Percentiles rank a stretch among this genome's conserved stretches.
Evolutionary conservation across 306 rosid species (phyloP).

Genomic region (Rosa persica): DNA sequence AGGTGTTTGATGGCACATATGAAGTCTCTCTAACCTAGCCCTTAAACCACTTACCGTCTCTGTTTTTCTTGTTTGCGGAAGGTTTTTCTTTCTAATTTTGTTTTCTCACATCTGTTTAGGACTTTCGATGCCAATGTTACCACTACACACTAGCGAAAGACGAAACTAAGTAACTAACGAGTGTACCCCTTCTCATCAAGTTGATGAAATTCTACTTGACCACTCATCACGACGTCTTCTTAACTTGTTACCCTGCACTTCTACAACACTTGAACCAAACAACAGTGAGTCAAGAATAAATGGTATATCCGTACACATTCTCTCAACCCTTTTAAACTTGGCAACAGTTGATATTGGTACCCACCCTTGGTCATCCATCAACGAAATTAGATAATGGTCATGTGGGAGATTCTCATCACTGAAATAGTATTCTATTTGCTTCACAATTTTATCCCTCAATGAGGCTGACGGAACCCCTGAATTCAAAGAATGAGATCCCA

Average conservation of each 20-base stretch:
- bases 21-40: too few relatives aligned
- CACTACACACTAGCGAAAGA: neutral
- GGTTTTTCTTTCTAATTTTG: too few relatives aligned
- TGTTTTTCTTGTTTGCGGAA: too few relatives aligned
- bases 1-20: too few relatives aligned
- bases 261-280: neutral
- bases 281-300: neutral
- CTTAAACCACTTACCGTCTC: too few relatives aligned
- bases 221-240: neutral
- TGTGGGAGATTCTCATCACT: neutral
- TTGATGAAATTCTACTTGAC: neutral
- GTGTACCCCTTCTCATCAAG: neutral
- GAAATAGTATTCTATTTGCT: neutral
- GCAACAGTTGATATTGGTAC: neutral
- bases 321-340: neutral
- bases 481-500: neutral
- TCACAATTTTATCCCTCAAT: neutral
- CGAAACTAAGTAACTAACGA: neutral
- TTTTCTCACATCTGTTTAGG: neutral
- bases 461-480: neutral
- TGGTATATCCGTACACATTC: neutral
- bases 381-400: neutral
- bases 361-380: conserved; percentile 1
- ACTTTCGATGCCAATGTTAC: neutral
- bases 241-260: neutral